These are phyloP conservation scores for Aspergillus cejpii DNA, from an alignment of 2,329 filamentous ascomycete genomes.

Conservation along the genomic window DNA sequence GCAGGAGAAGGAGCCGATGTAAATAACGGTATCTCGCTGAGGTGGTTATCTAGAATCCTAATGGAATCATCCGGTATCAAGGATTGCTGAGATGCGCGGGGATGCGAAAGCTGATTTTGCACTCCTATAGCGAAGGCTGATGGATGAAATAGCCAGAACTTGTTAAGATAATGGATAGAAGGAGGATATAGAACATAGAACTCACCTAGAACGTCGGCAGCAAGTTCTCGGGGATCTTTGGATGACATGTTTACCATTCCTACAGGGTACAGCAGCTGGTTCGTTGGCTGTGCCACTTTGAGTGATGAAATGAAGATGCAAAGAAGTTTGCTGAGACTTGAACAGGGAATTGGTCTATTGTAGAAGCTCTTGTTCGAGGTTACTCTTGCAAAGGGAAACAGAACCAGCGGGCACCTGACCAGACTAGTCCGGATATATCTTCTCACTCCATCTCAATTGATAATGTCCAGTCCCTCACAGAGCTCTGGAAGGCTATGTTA, in stretches of 20 bases:
- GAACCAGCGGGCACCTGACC: constrained; percentile 10
- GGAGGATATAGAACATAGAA: not conserved
- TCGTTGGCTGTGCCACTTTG: not conserved
- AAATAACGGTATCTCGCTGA: constrained; percentile 13
- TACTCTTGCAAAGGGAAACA: not conserved
- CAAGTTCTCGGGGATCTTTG: not conserved
- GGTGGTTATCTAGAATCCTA: constrained; percentile 12
- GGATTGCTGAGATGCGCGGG: constrained; percentile 1
- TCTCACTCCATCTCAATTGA: not conserved
- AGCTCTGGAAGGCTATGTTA: not conserved
- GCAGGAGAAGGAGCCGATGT: constrained; percentile 2
- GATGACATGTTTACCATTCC: not conserved
- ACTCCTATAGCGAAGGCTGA: constrained; percentile 23
- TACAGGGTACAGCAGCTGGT: not conserved
- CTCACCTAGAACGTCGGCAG: constrained; percentile 5
- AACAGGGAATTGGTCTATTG: not conserved
- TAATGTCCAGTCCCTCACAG: not conserved
- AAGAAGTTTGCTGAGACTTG: not conserved
- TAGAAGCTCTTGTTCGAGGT: too few relatives aligned
- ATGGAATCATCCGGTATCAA: constrained; percentile 1
- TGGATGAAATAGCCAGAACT: not conserved
- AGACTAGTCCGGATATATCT: constrained; percentile 6
- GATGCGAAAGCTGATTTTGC: constrained; percentile 8
- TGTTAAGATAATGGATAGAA: not conserved
- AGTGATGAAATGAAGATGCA: not conserved